These are phyloP conservation scores for Russula foetens DNA, from an alignment of 768 basidiomycete genomes.

Conservation along the genomic window DNA sequence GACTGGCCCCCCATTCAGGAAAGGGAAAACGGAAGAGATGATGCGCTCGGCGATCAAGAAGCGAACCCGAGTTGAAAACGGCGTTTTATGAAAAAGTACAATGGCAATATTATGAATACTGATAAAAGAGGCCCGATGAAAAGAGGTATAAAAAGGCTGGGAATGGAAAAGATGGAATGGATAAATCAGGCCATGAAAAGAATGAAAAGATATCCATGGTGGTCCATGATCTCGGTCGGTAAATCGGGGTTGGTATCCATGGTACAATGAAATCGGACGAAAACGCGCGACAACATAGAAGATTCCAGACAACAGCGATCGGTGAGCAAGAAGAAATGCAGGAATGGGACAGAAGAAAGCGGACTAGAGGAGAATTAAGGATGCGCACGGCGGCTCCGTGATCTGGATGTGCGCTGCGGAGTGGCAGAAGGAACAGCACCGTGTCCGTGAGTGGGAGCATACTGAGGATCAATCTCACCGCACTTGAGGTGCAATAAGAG, in stretches of 20 bases:
- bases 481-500: slow-evolving; percentile 75
- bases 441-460: slow-evolving; percentile 70
- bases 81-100: slow-evolving; percentile 2
- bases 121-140: background rate
- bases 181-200: background rate
- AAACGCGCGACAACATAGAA: background rate
- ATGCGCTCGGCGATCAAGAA: background rate
- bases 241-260: slow-evolving; percentile 7
- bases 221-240: background rate
- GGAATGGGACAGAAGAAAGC: background rate
- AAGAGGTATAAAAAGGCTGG: background rate
- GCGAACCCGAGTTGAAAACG: background rate
- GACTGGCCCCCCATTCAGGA: too few relatives aligned
- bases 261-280: background rate
- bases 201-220: background rate
- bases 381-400: slow-evolving; percentile 40
- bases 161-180: background rate
- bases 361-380: background rate
- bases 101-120: slow-evolving; percentile 8
- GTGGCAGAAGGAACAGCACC: slow-evolving; percentile 47
- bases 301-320: background rate
- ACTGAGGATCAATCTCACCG: slow-evolving; percentile 65
- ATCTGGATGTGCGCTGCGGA: slow-evolving; percentile 44
- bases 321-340: background rate
- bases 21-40: too few relatives aligned